Conservation (phyloP, 768 basidiomycete genomes). For the Thelephora aurantiotincta region DNA sequence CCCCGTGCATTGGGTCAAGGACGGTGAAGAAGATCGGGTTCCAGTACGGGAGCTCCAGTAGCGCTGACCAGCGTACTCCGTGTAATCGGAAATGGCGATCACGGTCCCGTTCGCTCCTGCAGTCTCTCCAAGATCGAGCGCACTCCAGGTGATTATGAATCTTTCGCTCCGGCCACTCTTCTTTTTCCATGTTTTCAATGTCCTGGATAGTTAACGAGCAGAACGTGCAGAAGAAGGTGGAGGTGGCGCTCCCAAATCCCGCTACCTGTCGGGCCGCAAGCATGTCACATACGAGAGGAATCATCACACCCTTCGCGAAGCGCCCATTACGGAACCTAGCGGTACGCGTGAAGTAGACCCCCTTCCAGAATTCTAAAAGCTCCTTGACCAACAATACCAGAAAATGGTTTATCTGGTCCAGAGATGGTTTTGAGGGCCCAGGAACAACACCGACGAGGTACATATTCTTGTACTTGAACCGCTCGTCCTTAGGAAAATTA, state of each 20-base stretch:
- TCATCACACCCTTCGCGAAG: slow-evolving; percentile 2
- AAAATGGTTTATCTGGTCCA: slow-evolving; percentile 3
- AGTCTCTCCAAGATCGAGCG: slow-evolving; percentile 7
- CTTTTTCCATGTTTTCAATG: slow-evolving; percentile 15
- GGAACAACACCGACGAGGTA: slow-evolving; percentile 10
- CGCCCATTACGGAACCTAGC: background rate
- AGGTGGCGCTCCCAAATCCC: slow-evolving; percentile 10
- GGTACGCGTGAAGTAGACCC: background rate
- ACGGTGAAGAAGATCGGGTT: slow-evolving; percentile 8
- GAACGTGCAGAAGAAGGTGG: slow-evolving; percentile 17
- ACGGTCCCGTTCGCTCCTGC: background rate
- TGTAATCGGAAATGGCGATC: slow-evolving; percentile 4
- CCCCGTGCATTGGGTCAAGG: slow-evolving; percentile 16
- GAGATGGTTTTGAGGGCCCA: slow-evolving; percentile 10
- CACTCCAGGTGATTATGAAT: slow-evolving; percentile 1
- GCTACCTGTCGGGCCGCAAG: slow-evolving; percentile 16
- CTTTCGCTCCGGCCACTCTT: slow-evolving; percentile 12
- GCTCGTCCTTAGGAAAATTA: slow-evolving; percentile 13
- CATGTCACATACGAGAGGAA: slow-evolving; percentile 9
- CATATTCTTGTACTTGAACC: slow-evolving; percentile 11
- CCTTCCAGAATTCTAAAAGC: slow-evolving; percentile 6
- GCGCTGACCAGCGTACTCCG: slow-evolving; percentile 12
- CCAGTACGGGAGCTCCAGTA: slow-evolving; percentile 15
- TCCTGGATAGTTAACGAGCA: slow-evolving; percentile 13
- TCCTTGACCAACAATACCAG: slow-evolving; percentile 7